phyloP scores from a whole-genome alignment of 257 asterid species.

The Jasminum sambac region DNA sequence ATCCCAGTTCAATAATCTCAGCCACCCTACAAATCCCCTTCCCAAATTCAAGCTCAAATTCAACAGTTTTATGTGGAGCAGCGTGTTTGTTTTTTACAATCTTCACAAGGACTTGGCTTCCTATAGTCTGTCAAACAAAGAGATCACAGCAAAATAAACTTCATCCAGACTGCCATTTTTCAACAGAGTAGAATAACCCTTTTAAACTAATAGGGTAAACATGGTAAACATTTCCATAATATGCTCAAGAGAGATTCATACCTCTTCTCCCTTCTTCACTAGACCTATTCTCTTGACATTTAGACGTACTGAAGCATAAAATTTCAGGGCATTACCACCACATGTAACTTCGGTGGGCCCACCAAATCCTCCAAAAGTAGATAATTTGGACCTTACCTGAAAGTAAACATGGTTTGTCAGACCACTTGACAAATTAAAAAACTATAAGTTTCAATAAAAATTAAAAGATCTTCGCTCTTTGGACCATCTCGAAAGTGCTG shows the following conservation, averaged over 20 bases:
- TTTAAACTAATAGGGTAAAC: not conserved
- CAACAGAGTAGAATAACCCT: not conserved
- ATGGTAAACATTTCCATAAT: slow-evolving; percentile 1
- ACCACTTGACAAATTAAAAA: not conserved
- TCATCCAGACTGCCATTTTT: not conserved
- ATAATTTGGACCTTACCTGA: slow-evolving; percentile 81
- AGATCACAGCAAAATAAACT: not conserved
- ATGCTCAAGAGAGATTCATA: slow-evolving; percentile 28
- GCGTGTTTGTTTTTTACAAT: slow-evolving; percentile 95
- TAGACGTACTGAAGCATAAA: slow-evolving; percentile 93
- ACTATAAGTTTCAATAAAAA: not conserved
- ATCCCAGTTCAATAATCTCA: slow-evolving; percentile 76
- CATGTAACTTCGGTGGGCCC: slow-evolving; percentile 97
- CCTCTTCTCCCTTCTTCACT: slow-evolving; percentile 94
- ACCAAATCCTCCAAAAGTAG: slow-evolving; percentile 77
- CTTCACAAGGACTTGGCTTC: slow-evolving; percentile 84
- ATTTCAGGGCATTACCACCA: slow-evolving; percentile 98
- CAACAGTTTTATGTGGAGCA: slow-evolving; percentile 78
- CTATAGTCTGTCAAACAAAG: slow-evolving; percentile 54
- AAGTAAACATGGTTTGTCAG: slow-evolving; percentile 24
- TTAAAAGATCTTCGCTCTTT: not conserved
- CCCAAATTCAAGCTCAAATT: slow-evolving; percentile 87
- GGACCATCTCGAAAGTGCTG: not conserved
- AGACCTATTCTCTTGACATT: slow-evolving; percentile 79
- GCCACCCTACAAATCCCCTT: slow-evolving; percentile 73